These are phyloP conservation scores for Brassica carinata DNA, from an alignment of 345 rosid genomes.

Conservation along the genomic window DNA sequence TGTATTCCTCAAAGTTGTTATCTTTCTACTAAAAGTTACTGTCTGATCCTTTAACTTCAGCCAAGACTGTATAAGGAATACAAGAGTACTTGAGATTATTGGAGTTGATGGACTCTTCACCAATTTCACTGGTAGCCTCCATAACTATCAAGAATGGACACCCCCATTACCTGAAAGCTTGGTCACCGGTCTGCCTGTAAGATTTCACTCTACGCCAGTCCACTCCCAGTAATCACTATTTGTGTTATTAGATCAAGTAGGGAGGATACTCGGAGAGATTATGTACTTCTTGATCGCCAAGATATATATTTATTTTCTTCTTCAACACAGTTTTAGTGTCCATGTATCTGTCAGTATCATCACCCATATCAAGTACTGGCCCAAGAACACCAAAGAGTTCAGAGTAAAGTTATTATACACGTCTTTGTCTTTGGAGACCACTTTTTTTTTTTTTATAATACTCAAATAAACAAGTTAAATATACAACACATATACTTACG, in stretches of 20 bases:
- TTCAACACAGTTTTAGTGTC: not conserved
- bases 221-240: not conserved
- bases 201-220: not conserved
- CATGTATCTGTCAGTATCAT: not conserved
- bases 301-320: not conserved
- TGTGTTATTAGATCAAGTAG: not conserved
- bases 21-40: not conserved
- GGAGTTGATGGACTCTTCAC: slow-evolving; percentile 92
- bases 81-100: slow-evolving; percentile 59
- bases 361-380: not conserved
- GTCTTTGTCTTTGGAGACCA: too few species aligned
- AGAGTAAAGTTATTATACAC: too few species aligned
- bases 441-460: too few species aligned
- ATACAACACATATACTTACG: not conserved
- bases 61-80: slow-evolving; percentile 77
- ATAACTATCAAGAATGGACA: slow-evolving; percentile 64
- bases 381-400: not conserved
- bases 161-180: slow-evolving; percentile 32
- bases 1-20: too few species aligned
- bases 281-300: not conserved
- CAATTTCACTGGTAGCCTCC: slow-evolving; percentile 87
- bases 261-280: not conserved
- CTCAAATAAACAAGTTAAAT: not conserved
- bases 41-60: slow-evolving; percentile 51
- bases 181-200: not conserved